Evolutionary conservation across 495 filamentous ascomycete genomes (phyloP).

Genomic region (Daldinia bambusicola): DNA sequence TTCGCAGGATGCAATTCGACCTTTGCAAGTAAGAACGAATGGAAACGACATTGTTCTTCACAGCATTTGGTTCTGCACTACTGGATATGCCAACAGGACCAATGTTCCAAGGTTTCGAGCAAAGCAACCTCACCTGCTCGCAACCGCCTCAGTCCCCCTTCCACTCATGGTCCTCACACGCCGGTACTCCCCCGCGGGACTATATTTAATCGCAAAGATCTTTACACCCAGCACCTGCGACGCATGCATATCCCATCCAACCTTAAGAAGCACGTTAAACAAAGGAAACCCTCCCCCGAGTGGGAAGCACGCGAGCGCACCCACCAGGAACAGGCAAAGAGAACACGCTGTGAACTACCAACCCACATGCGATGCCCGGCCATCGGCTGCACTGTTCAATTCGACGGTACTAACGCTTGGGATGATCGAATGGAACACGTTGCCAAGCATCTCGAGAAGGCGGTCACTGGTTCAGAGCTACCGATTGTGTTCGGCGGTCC

Average conservation of each 20-base stretch:
- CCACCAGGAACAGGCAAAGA: constrained; percentile 68
- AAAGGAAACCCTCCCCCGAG: constrained; percentile 49
- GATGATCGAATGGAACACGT: constrained; percentile 92
- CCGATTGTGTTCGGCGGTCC: constrained; percentile 53
- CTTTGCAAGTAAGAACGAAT: constrained; percentile 55
- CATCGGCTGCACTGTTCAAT: constrained; percentile 63
- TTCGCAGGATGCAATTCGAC: constrained; percentile 41
- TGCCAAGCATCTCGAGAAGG: constrained; percentile 78
- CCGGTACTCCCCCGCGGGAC: constrained; percentile 56
- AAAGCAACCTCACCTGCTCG: constrained; percentile 30
- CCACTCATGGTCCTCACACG: constrained; percentile 33
- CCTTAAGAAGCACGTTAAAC: constrained; percentile 53
- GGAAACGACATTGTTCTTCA: constrained; percentile 87
- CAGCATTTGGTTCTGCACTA: constrained; percentile 83
- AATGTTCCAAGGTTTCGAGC: constrained; percentile 61
- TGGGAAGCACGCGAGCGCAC: constrained; percentile 59
- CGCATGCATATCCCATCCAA: constrained; percentile 77
- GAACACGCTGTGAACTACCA: constrained; percentile 69
- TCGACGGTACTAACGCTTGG: constrained; percentile 74
- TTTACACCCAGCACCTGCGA: constrained; percentile 88
- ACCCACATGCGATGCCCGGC: constrained; percentile 72
- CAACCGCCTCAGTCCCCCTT: constrained; percentile 54
- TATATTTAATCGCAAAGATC: constrained; percentile 91
- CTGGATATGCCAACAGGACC: constrained; percentile 80
- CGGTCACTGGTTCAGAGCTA: constrained; percentile 47